Conservation (phyloP, 2,329 filamentous ascomycete genomes). For the Tolypocladium inflatum region DNA sequence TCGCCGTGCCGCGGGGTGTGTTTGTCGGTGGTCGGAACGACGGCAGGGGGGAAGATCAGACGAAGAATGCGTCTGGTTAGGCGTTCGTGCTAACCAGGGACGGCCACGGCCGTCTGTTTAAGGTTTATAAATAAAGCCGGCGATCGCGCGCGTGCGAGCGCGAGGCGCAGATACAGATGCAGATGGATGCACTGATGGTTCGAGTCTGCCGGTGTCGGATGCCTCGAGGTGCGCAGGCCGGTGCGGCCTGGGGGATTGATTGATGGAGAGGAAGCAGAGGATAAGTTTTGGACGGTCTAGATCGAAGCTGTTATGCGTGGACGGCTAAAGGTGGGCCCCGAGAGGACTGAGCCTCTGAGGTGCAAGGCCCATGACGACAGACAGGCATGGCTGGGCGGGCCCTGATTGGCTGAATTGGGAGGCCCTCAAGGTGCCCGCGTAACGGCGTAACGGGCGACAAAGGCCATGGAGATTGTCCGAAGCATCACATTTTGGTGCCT, state of each 20-base stretch:
- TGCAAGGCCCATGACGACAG: not conserved
- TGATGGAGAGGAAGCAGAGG: not conserved
- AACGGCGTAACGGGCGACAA: not conserved
- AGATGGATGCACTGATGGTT: not conserved
- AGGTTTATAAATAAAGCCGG: not conserved
- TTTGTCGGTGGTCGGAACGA: not conserved
- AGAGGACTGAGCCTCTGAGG: not conserved
- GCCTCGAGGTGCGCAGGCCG: not conserved
- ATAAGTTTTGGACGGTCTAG: not conserved
- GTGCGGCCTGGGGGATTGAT: not conserved
- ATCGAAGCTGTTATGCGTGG: not conserved
- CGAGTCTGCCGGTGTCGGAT: not conserved
- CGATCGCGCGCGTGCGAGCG: not conserved
- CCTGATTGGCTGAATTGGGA: not conserved
- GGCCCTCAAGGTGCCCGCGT: not conserved
- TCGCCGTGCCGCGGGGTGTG: not conserved
- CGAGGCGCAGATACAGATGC: not conserved
- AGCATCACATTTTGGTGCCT: too few relatives aligned
- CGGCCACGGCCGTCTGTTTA: not conserved
- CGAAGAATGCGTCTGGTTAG: not conserved
- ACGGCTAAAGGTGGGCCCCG: conserved; percentile 1
- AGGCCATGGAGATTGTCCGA: not conserved
- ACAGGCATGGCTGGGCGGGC: not conserved
- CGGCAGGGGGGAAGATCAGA: not conserved
- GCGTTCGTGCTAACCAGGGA: not conserved